Conservation (phyloP, 1,139 yeast genomes). For the Yamadazyma membranifaciens region DNA sequence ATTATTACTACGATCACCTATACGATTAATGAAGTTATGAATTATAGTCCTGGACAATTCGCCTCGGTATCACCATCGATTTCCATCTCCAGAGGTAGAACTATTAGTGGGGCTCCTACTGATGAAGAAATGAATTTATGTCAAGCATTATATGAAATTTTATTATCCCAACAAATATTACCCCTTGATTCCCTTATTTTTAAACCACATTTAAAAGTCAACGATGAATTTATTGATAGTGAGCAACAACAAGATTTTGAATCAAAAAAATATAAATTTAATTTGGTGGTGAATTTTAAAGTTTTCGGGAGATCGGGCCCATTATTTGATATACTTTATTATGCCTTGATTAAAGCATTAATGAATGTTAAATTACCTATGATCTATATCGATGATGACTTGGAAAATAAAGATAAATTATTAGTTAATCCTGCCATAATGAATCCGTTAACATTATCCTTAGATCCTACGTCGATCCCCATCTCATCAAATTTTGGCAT, state of each 20-base stretch:
- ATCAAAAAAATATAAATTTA: slow-evolving; percentile 55
- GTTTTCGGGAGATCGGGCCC: slow-evolving; percentile 85
- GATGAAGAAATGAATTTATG: slow-evolving; percentile 86
- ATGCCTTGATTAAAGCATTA: slow-evolving; percentile 64
- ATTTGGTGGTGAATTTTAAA: slow-evolving; percentile 66
- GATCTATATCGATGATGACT: slow-evolving; percentile 45
- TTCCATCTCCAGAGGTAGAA: slow-evolving; percentile 72
- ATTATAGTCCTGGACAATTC: slow-evolving; percentile 41
- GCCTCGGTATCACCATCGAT: slow-evolving; percentile 73
- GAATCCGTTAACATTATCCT: slow-evolving; percentile 19
- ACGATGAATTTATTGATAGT: slow-evolving; percentile 11
- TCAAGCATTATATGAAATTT: slow-evolving; percentile 61
- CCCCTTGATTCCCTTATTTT: slow-evolving; percentile 26
- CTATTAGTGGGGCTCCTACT: slow-evolving; percentile 69
- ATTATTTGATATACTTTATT: slow-evolving; percentile 74
- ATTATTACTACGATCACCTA: slow-evolving; percentile 75
- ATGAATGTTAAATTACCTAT: slow-evolving; percentile 61
- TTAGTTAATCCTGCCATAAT: slow-evolving; percentile 13
- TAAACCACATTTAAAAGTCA: slow-evolving; percentile 49
- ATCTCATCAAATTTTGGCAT: slow-evolving; percentile 68
- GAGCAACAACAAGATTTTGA: slow-evolving; percentile 23
- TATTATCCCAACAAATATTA: slow-evolving; percentile 55
- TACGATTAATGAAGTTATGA: slow-evolving; percentile 48
- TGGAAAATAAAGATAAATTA: slow-evolving; percentile 26
- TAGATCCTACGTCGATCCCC: slow-evolving; percentile 19